These are phyloP conservation scores for Aspergillus texensis DNA, from an alignment of 2,329 filamentous ascomycete genomes.

Conservation along the genomic window DNA sequence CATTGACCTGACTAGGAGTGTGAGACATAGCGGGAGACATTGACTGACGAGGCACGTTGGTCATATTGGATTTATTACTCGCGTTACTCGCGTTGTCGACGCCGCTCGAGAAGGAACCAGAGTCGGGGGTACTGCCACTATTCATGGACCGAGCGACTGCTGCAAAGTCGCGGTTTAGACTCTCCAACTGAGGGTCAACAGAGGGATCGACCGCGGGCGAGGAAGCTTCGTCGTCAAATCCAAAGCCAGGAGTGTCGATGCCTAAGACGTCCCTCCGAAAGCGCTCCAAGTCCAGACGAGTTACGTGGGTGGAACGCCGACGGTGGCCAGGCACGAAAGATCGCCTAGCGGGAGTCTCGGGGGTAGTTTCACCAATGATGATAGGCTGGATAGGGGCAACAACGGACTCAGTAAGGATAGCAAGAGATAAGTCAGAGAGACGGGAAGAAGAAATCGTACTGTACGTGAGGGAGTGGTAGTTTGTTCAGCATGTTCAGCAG, in stretches of 20 bases:
- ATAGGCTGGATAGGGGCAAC: slow-evolving; percentile 19
- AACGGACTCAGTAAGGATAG: not conserved
- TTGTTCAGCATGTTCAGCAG: not conserved
- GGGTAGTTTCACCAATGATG: slow-evolving; percentile 35
- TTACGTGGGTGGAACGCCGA: slow-evolving; percentile 46
- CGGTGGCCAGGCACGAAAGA: slow-evolving; percentile 42
- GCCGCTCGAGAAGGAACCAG: slow-evolving; percentile 37
- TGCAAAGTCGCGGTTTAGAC: slow-evolving; percentile 40
- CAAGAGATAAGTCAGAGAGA: not conserved
- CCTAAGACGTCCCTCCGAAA: slow-evolving; percentile 41
- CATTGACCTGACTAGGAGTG: slow-evolving; percentile 37
- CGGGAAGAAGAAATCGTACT: slow-evolving; percentile 1
- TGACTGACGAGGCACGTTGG: slow-evolving; percentile 37
- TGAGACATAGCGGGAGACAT: slow-evolving; percentile 37
- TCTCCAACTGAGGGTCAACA: slow-evolving; percentile 33
- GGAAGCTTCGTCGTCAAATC: slow-evolving; percentile 34
- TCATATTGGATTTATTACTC: slow-evolving; percentile 33
- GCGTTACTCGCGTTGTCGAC: slow-evolving; percentile 34
- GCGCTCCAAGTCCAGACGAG: slow-evolving; percentile 41
- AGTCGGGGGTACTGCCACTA: slow-evolving; percentile 32
- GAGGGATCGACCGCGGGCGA: slow-evolving; percentile 24
- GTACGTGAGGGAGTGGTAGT: not conserved
- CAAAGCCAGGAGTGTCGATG: slow-evolving; percentile 32
- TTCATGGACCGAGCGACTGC: slow-evolving; percentile 40
- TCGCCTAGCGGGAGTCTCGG: slow-evolving; percentile 33